phyloP scores from a whole-genome alignment of 495 filamentous ascomycete genomes.

The Annulohypoxylon bovei region DNA sequence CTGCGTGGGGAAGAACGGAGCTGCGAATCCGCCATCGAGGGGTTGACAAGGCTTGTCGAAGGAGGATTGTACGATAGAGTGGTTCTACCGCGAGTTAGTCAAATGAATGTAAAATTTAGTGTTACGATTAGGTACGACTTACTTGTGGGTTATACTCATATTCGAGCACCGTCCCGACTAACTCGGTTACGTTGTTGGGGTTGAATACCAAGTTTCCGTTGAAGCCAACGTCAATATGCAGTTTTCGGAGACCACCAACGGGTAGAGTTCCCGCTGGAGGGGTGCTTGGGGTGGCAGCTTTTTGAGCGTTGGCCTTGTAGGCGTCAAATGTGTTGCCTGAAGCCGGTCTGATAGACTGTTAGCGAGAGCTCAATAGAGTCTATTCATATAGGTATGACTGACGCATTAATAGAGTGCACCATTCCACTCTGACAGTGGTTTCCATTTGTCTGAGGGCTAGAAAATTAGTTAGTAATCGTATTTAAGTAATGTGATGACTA shows the following conservation, averaged over 20 bases:
- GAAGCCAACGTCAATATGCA: slow-evolving; percentile 50
- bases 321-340: slow-evolving; percentile 51
- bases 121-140: background rate
- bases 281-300: slow-evolving; percentile 44
- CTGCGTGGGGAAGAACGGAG: slow-evolving; percentile 56
- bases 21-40: slow-evolving; percentile 50
- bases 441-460: slow-evolving; percentile 48
- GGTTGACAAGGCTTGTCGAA: slow-evolving; percentile 56
- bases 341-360: slow-evolving; percentile 38
- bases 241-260: slow-evolving; percentile 47
- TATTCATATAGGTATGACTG: slow-evolving; percentile 12
- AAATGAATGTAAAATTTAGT: background rate
- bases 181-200: slow-evolving; percentile 52
- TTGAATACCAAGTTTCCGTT: slow-evolving; percentile 46
- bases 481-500: slow-evolving; percentile 27
- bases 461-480: slow-evolving; percentile 3
- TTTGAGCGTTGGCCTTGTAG: slow-evolving; percentile 45
- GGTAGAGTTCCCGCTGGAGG: slow-evolving; percentile 47
- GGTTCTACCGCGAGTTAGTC: slow-evolving; percentile 41
- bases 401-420: slow-evolving; percentile 55
- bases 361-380: background rate
- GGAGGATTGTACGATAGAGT: slow-evolving; percentile 54
- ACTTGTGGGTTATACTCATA: slow-evolving; percentile 51
- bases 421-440: slow-evolving; percentile 56
- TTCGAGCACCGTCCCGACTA: slow-evolving; percentile 48